Evolutionary conservation across 2,329 filamentous ascomycete genomes (phyloP).

Genomic region (Fusarium sp.): DNA sequence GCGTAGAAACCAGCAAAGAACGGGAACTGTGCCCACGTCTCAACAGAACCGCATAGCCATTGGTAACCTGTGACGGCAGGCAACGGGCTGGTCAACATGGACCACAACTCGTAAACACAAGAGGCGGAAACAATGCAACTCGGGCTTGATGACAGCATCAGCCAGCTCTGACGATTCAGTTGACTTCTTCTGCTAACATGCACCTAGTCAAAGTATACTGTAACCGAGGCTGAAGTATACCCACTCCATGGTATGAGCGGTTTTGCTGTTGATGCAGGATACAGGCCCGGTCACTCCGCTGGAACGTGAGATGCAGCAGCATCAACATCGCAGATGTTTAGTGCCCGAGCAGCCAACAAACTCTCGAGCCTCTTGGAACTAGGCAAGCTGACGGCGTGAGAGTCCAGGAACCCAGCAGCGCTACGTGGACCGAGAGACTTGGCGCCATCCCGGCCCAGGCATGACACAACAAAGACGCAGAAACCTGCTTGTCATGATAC

Average conservation of each 20-base stretch:
- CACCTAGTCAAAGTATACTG: slow-evolving; percentile 33
- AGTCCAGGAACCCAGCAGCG: slow-evolving; percentile 30
- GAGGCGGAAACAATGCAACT: slow-evolving; percentile 27
- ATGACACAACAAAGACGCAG: slow-evolving; percentile 37
- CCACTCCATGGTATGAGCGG: slow-evolving; percentile 25
- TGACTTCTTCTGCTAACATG: slow-evolving; percentile 15
- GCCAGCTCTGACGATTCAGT: slow-evolving; percentile 19
- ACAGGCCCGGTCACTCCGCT: slow-evolving; percentile 26
- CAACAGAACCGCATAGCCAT: slow-evolving; percentile 8
- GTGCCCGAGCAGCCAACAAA: slow-evolving; percentile 32
- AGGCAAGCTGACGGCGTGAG: slow-evolving; percentile 20
- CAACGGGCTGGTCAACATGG: slow-evolving; percentile 7
- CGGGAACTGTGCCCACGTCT: slow-evolving; percentile 8
- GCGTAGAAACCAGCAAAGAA: slow-evolving; percentile 25
- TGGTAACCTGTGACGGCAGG: slow-evolving; percentile 20
- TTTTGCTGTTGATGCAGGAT: slow-evolving; percentile 33
- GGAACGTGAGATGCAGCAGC: slow-evolving; percentile 25
- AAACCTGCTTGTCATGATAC: slow-evolving; percentile 36
- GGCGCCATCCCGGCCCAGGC: slow-evolving; percentile 32
- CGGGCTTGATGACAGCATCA: slow-evolving; percentile 27
- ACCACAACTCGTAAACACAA: slow-evolving; percentile 16
- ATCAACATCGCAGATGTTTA: slow-evolving; percentile 21
- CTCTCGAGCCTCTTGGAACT: slow-evolving; percentile 22
- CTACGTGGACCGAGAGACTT: slow-evolving; percentile 35
- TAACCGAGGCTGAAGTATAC: slow-evolving; percentile 28